Evolutionary conservation across 257 asterid species (phyloP).

Genomic region (Salvia hispanica): DNA sequence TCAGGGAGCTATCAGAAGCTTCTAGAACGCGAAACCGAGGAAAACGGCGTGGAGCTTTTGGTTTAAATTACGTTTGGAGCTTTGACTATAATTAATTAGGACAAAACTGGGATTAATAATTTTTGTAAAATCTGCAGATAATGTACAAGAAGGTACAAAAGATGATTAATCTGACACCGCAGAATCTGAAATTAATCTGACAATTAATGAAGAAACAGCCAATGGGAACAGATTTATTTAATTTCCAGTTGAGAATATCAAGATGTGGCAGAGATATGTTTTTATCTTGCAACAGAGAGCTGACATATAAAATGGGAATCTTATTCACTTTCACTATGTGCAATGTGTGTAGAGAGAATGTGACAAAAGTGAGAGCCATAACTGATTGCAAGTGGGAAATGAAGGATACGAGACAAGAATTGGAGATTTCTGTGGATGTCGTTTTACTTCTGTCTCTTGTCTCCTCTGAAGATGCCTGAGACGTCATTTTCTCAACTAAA

Average conservation of each 20-base stretch:
- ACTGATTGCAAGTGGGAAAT: constrained; percentile 5
- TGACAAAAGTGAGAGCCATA: background rate
- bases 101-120: too few relatives aligned
- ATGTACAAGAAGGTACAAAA: background rate
- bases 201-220: constrained; percentile 19
- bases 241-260: constrained; percentile 37
- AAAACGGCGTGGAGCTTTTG: constrained; percentile 28
- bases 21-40: constrained; percentile 56
- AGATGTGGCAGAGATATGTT: constrained; percentile 21
- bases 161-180: constrained; percentile 22
- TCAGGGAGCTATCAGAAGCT: constrained; percentile 37
- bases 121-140: constrained; percentile 20
- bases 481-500: constrained; percentile 37
- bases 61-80: too few relatives aligned
- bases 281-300: constrained; percentile 8
- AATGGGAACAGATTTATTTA: too few relatives aligned
- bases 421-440: constrained; percentile 30
- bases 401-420: constrained; percentile 24
- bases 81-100: too few relatives aligned
- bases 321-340: background rate
- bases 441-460: constrained; percentile 22
- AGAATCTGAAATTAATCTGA: constrained; percentile 27
- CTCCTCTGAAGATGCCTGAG: constrained; percentile 23
- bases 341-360: constrained; percentile 3
- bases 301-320: background rate